Base-by-base conservation (phyloP, 768 basidiomycete genomes). In the Stropharia rugosoannulata region DNA sequence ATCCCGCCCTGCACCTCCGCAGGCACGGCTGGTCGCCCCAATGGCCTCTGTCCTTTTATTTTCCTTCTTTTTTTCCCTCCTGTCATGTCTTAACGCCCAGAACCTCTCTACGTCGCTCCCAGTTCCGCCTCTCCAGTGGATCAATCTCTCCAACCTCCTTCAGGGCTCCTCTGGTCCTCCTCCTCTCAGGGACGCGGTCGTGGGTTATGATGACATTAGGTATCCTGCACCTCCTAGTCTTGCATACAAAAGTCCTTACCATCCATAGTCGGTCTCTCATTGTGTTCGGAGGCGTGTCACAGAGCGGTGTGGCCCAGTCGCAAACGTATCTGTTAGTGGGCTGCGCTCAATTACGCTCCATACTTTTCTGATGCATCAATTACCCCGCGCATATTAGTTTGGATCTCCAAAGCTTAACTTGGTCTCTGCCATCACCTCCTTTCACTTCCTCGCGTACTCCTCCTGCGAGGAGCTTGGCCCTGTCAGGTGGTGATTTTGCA, bases 281-380 rank as follows among this genome's bases (percentile, higher is more conserved):
- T 61, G 77, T 92, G 50, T 92, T 90, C 64, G 90, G 90, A 49
- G 90, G 90, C 45, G 80, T 89, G 70, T 87, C 89, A 4, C 74
- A 81, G 53, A 80, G 80, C 57, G 85, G 86, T 10, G 75, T 87
- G 27, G 75, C 78, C 45, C 84, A 83, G 65, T 80, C 80, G 1
- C 75, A 82, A 59, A 91, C 89, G 1, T 88, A 82, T 65, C 74
- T 90, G 89, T 90, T 59, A 51, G 86, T 61, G 29, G 18, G 44
- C 36, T 46, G 42, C 47, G 35, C 48, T 50, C 16, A 13, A 32
- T 41, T 27, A 52, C 22, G 3, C 42, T 45, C 53, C 19, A 19
- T 46, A 32, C 16, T 45, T 48, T 61, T 45, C 49, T 37, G 11
- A 56, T 55, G 54, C 57, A 54, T 52, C 32, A 9, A 32, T 32